Evolutionary conservation across 257 asterid genomes (phyloP).

Genomic region (Anisodus tanguticus): DNA sequence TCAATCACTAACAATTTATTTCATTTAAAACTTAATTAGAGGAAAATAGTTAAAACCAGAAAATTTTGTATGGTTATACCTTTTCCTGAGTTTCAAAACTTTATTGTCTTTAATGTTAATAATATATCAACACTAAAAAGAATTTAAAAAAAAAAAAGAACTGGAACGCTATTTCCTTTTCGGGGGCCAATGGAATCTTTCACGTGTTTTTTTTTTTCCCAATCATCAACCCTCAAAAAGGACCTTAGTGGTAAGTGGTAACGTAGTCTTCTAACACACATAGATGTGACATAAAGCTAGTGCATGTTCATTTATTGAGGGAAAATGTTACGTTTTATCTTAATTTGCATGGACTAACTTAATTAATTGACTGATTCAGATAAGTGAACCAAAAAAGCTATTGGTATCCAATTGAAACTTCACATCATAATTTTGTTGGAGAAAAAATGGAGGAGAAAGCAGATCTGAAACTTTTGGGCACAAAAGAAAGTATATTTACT

Average conservation of each 20-base stretch:
- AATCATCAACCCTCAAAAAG: neutral
- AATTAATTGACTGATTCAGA: neutral
- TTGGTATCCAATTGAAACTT: neutral
- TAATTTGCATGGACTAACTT: neutral
- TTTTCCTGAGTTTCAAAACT: no score
- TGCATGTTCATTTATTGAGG: neutral
- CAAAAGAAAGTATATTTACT: slow-evolving; percentile 28
- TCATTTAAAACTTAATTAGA: no score
- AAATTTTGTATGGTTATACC: no score
- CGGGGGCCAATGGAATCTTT: no score
- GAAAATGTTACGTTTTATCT: neutral
- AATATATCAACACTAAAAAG: no score
- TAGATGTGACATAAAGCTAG: neutral
- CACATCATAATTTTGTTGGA: neutral
- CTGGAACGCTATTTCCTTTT: no score
- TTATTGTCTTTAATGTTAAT: no score
- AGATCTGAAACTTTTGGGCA: slow-evolving; percentile 29
- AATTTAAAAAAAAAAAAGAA: no score
- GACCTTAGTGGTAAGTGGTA: neutral
- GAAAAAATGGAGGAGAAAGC: slow-evolving; percentile 5
- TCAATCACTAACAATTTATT: no score
- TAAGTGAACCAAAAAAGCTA: neutral
- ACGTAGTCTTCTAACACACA: neutral
- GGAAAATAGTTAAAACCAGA: no score
- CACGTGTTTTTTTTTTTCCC: no score